phyloP scores from a whole-genome alignment of 2,329 filamentous ascomycete species.

The Diaporthe eres region DNA sequence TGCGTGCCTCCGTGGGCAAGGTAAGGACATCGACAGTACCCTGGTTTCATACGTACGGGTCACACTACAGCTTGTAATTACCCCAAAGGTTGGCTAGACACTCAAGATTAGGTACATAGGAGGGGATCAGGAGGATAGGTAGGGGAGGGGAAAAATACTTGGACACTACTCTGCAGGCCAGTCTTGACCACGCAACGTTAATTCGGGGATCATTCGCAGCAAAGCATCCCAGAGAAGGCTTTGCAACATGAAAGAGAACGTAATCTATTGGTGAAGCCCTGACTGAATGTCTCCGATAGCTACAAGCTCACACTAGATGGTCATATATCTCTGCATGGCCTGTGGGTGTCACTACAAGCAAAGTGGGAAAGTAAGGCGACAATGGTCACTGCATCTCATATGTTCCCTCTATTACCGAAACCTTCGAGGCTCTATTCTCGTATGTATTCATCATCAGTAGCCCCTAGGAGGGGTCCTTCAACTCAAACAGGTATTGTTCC shows the following conservation, averaged over 20 bases:
- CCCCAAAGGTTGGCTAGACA: background rate
- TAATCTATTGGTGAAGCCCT: background rate
- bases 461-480: background rate
- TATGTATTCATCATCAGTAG: slow-evolving; percentile 35
- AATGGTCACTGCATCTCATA: background rate
- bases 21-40: background rate
- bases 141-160: background rate
- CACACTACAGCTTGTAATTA: background rate
- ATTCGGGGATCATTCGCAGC: background rate
- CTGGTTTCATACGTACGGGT: background rate
- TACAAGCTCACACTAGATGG: background rate
- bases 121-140: background rate
- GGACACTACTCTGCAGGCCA: background rate
- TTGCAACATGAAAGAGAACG: background rate
- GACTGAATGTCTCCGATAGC: background rate
- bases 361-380: background rate
- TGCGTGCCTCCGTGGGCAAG: background rate
- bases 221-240: background rate
- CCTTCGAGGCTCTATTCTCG: slow-evolving; percentile 26
- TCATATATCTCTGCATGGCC: background rate
- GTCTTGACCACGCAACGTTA: too few species aligned
- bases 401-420: slow-evolving; percentile 28
- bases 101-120: background rate
- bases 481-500: slow-evolving; percentile 28
- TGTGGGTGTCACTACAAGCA: background rate